Evolutionary conservation across 257 asterid genomes (phyloP), one percentile per base, ranked within the genome.

Genomic region (Solanum peruvianum): DNA sequence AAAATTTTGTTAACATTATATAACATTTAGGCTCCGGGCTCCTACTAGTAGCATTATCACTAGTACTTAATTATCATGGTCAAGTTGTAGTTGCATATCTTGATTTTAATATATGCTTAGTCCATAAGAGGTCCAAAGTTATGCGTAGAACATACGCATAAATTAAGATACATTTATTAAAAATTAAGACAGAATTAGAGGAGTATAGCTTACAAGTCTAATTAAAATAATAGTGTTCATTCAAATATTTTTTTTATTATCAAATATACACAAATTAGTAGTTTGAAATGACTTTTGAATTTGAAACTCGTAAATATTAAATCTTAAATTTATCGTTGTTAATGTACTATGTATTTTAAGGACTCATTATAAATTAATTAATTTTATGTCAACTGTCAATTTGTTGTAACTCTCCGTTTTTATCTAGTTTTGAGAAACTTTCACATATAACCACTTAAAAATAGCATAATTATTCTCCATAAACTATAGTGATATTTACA

Each of bases 291-390:
- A 10, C 2, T 62, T 33, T 33, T 0, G 0, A 64, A 25, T 31
- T 16, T 0, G 1, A 15, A 7, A 70, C 1, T 16, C 0, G 16
- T 14, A 2, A 31, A 70, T 25, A 11, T 64, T 64, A 64, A 64
- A 12, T 25, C 1, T 27, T 27, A 4, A 25, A 2, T 66, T 1
- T 7, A 13, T 8, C 1, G 1, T 27, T 0, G 0, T 12, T 7
- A 11, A 33, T 70, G 1, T 70, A 31, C 1, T 15, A 33, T 9
- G 6, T 71, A 71, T 18, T 31, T 70, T 70, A 70, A 16, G 10
- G 44, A 70, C 11, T 70, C 77, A 15, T 31, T 16, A 70, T 4
- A 16, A 70, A 9, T 31, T 9, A 31, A 16, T 70, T 1, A 31
- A 4, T 31, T 70, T 31, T 31, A 29, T 70, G 25, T 18, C 7